Base-by-base conservation (phyloP, 352 stramenopile genomes). In the Phytophthora pinifolia region DNA sequence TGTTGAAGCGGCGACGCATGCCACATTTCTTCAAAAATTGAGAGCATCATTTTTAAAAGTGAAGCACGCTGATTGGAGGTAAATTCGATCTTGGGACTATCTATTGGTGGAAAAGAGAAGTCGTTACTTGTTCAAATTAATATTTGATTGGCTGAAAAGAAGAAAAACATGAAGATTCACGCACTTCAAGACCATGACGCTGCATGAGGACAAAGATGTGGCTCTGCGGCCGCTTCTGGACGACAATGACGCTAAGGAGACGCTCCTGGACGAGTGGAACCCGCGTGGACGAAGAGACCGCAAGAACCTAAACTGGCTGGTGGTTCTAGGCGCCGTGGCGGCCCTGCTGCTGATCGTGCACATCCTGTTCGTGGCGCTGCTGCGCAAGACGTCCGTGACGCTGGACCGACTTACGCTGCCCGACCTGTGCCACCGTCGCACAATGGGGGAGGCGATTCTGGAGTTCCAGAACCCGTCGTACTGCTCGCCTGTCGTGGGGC, bases 381-480 rank as follows among this genome's bases (percentile, higher is more conserved):
- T 94, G 44, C 65, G 73, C 27, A 85, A 88, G 54, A 87, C 81
- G 20, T 79, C 67, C 15, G 69, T 81, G 41, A 57, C 66, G 25
- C 47, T 94, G 18, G 59, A 78, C 18, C 68, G 76, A 37, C 60
- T 92, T 17, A 89, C 72, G 22, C 43, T 94, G 9, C 79, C 83
- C 2, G 83, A 94, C 18, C 46, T 94, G 41, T 94, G 83, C 46
- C 80, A 91, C 49, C 37, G 42, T 12, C 61, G 62, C 12, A 83
- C 74, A 15, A 46, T 68, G 5, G 83, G 81, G 17, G 67, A 80
- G 27, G 50, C 83, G 20, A 53, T 88, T 13, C 18, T 94, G 31
- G 57, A 76, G 48, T 78, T 90, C 49, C 54, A 79, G 22, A 94
- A 94, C 46, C 83, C 83, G 49, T 92, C 81, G 29, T 92, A 89